Conservation (phyloP, 108 stramenopile genomes). For the Bacterosira constricta region DNA sequence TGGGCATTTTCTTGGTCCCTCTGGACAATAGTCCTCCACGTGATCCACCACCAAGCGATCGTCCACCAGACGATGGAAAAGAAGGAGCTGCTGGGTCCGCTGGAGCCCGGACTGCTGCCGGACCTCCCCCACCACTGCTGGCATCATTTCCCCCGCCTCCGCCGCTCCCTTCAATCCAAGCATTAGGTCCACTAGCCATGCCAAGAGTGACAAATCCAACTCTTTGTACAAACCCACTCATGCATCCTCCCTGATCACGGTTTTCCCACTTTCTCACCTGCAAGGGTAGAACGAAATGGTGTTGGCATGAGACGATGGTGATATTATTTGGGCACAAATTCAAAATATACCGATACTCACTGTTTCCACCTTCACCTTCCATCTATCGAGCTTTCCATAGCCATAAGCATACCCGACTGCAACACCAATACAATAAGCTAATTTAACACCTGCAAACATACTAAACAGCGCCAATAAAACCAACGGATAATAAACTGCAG, state of each 20-base stretch:
- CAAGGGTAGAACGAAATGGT: not conserved
- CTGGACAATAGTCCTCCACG: slow-evolving; percentile 42
- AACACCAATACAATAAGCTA: slow-evolving; percentile 67
- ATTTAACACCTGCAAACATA: slow-evolving; percentile 61
- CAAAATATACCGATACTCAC: slow-evolving; percentile 8
- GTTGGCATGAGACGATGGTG: not conserved
- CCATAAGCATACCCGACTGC: slow-evolving; percentile 80
- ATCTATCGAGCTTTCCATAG: slow-evolving; percentile 49
- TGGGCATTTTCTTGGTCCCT: slow-evolving; percentile 39
- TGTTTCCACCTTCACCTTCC: slow-evolving; percentile 42
- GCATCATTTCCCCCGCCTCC: slow-evolving; percentile 15
- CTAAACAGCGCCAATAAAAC: slow-evolving; percentile 73
- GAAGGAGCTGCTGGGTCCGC: slow-evolving; percentile 33
- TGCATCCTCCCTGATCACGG: slow-evolving; percentile 41
- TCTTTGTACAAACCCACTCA: slow-evolving; percentile 41
- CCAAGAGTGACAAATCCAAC: slow-evolving; percentile 38
- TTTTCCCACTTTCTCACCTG: slow-evolving; percentile 49
- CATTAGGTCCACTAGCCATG: slow-evolving; percentile 47
- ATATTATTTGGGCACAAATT: not conserved
- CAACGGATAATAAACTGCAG: slow-evolving; percentile 72
- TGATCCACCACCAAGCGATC: slow-evolving; percentile 39
- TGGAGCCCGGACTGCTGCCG: slow-evolving; percentile 26
- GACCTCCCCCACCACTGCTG: slow-evolving; percentile 11
- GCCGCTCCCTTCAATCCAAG: slow-evolving; percentile 43
- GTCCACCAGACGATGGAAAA: slow-evolving; percentile 44